Evolutionary conservation across 495 filamentous ascomycete genomes (phyloP).

Genomic region (Penicillium nucicola): DNA sequence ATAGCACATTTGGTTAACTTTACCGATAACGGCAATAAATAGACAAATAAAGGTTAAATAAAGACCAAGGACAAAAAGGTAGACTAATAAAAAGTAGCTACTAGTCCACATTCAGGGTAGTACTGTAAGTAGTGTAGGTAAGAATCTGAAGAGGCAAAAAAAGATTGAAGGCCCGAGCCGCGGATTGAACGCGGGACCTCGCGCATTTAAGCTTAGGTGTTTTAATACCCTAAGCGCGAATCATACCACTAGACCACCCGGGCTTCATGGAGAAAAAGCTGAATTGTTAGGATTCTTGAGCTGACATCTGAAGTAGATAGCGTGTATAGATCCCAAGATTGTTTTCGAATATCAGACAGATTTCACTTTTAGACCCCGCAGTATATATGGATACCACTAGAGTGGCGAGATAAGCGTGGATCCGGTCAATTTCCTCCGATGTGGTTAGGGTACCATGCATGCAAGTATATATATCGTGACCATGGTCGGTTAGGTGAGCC

Average conservation of each 20-base stretch:
- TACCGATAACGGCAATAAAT: too few relatives aligned
- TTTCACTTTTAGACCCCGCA: background rate
- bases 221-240: constrained; percentile 39
- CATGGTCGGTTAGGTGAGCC: background rate
- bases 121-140: too few relatives aligned
- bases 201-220: constrained; percentile 28
- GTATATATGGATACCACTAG: background rate
- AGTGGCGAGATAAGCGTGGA: background rate
- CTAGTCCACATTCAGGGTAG: too few relatives aligned
- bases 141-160: background rate
- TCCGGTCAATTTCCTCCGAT: background rate
- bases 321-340: background rate
- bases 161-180: constrained; percentile 21
- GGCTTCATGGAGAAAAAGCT: constrained; percentile 14
- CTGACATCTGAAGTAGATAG: background rate
- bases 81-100: too few relatives aligned
- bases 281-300: background rate
- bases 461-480: constrained; percentile 1
- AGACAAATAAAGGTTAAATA: too few relatives aligned
- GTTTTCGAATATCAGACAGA: background rate
- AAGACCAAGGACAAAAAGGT: too few relatives aligned
- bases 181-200: constrained; percentile 39
- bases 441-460: background rate
- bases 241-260: constrained; percentile 45
- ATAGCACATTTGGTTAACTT: too few relatives aligned